A percentile compares a stretch with the other conserved stretches of the same genome.
Evolutionary conservation across 768 basidiomycete species (phyloP).

Genomic region (Saitozyma podzolica): DNA sequence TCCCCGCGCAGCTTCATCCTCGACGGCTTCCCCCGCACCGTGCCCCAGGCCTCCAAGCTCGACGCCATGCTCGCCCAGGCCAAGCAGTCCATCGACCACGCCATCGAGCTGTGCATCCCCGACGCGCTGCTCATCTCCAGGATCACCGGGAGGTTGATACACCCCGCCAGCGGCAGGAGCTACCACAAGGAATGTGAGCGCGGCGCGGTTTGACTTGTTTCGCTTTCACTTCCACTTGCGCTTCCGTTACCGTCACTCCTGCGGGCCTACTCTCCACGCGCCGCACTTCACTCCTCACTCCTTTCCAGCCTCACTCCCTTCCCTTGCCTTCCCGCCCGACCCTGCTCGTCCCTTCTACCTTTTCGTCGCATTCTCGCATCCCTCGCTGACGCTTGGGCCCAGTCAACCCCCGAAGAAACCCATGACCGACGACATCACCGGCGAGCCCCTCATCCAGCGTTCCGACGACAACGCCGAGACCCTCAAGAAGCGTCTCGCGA

Average conservation of each 20-base stretch:
- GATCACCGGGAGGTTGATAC: constrained; percentile 93
- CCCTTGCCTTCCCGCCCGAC: not conserved
- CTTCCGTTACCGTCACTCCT: not conserved
- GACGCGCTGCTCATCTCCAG: constrained; percentile 95
- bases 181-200: constrained; percentile 94
- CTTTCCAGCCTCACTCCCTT: not conserved
- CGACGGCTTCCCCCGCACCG: constrained; percentile 98
- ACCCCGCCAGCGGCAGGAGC: constrained; percentile 80
- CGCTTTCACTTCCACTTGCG: not conserved
- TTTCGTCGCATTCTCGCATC: not conserved
- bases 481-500: constrained; percentile 77
- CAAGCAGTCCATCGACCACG: constrained; percentile 81
- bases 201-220: not conserved
- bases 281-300: not conserved
- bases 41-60: constrained; percentile 93
- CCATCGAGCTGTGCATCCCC: constrained; percentile 85
- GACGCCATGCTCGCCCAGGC: constrained; percentile 80
- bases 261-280: not conserved
- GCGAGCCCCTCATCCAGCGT: constrained; percentile 93
- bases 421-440: constrained; percentile 89
- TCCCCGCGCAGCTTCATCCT: constrained; percentile 79
- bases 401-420: constrained; percentile 92
- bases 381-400: not conserved
- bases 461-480: constrained; percentile 98
- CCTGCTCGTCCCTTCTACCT: too few relatives aligned